Evolutionary conservation across 2,329 filamentous ascomycete genomes (phyloP).

Genomic region (Exophiala sideris): DNA sequence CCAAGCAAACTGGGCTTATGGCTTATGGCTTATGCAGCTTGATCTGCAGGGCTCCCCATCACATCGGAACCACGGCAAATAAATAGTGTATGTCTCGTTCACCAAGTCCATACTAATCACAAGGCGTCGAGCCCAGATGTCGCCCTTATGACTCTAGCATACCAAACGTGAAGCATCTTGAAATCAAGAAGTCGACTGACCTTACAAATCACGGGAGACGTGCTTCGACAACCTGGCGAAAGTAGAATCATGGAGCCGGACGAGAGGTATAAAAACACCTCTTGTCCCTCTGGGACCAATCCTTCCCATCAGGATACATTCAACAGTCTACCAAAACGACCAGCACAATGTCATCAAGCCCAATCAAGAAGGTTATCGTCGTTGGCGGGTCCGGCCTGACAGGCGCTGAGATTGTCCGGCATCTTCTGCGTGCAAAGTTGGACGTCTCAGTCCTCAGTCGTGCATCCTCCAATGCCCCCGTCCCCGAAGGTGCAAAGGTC

Average conservation of each 20-base stretch:
- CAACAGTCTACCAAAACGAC: not conserved
- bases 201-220: not conserved
- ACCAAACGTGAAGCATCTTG: not conserved
- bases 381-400: slow-evolving; percentile 9
- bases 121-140: not conserved
- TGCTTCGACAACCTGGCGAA: not conserved
- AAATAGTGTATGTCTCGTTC: not conserved
- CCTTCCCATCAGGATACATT: not conserved
- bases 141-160: not conserved
- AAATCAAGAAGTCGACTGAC: not conserved
- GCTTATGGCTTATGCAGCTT: slow-evolving; percentile 1
- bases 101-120: not conserved
- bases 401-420: slow-evolving; percentile 1
- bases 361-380: slow-evolving; percentile 7
- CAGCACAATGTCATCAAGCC: slow-evolving; percentile 4
- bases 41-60: not conserved
- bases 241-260: not conserved
- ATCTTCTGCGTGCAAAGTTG: slow-evolving; percentile 18
- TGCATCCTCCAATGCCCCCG: slow-evolving; percentile 20
- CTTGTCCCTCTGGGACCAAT: not conserved
- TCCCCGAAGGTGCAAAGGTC: slow-evolving; percentile 24
- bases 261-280: not conserved
- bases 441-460: slow-evolving; percentile 31
- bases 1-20: not conserved
- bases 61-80: not conserved